Base-by-base conservation (phyloP, 768 basidiomycete genomes). In the Serendipita vermifera region DNA sequence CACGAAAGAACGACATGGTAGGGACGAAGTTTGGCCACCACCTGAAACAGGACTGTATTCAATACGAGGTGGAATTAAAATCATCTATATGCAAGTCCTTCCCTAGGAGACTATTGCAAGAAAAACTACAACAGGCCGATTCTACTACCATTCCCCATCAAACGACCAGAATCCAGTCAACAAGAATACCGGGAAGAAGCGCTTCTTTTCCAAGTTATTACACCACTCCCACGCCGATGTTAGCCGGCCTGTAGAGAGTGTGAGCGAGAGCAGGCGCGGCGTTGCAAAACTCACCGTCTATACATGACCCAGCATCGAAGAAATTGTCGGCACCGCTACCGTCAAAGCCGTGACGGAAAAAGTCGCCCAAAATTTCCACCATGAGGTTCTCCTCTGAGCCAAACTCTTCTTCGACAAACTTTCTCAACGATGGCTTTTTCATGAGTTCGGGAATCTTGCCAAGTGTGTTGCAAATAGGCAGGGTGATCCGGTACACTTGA, bases 161-260 rank as follows among this genome's bases (percentile, higher is more conserved):
- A 51, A 51, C 20, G 22, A 24, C 46, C 46, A 51, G 29, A 43
- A 55, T 6, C 38, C 85, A 41, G 80, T 78, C 54, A 91, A 70
- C 59, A 90, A 69, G 67, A 90, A 90, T 20, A 87, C 71, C 4
- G 77, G 81, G 72, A 89, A 88, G 65, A 80, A 91, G 48, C 81
- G 73, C 71, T 91, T 91, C 73, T 89, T 91, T 73, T 90, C 88
- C 61, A 91, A 67, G 41, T 74, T 75, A 48, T 82, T 80, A 70
- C 88, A 91, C 88, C 88, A 91, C 65, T 91, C 88, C 88, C 88
- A 91, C 3, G 88, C 88, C 66, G 86, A 88, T 29, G 88, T 91
- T 63, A 91, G 68, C 3, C 88, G 76, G 11, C 87, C 87, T 55
- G 38, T n/a, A 20, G 20, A 26, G 14, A 20, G 20, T 9, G 14